Conservation (phyloP, 2,329 filamentous ascomycete species). For the Apiospora saccharicola region DNA sequence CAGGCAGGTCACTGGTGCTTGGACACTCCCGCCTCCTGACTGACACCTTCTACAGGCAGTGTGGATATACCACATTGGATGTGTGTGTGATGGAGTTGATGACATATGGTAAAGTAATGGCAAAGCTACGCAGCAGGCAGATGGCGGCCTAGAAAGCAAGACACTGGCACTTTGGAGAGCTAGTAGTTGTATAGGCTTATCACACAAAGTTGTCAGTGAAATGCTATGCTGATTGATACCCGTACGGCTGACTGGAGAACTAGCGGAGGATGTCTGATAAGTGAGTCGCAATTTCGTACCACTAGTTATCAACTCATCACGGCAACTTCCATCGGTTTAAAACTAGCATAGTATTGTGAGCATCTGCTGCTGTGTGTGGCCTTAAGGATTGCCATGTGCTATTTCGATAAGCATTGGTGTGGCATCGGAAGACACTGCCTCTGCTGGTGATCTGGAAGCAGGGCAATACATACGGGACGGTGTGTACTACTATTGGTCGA, state of each 20-base stretch:
- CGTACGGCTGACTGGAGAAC: not conserved
- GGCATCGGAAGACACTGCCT: not conserved
- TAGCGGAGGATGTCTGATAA: not conserved
- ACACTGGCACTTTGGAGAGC: not conserved
- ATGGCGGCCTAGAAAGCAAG: not conserved
- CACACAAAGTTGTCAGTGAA: not conserved
- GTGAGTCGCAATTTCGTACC: not conserved
- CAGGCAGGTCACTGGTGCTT: not conserved
- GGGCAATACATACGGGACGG: no score
- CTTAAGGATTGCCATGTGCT: not conserved
- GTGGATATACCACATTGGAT: not conserved
- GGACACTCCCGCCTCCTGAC: constrained; percentile 2
- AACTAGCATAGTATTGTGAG: not conserved
- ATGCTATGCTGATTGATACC: not conserved
- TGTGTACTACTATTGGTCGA: not conserved
- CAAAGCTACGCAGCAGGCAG: no score
- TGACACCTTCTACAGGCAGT: not conserved
- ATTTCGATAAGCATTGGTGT: not conserved
- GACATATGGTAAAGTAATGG: not conserved
- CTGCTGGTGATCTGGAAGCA: no score
- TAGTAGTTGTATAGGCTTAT: not conserved
- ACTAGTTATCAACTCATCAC: not conserved
- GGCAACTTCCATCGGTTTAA: not conserved
- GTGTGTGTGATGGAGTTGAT: not conserved
- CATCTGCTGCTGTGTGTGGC: not conserved